These are phyloP conservation scores for Thermothielavioides terrestris DNA, from an alignment of 495 filamentous ascomycete species.

Conservation along the genomic window DNA sequence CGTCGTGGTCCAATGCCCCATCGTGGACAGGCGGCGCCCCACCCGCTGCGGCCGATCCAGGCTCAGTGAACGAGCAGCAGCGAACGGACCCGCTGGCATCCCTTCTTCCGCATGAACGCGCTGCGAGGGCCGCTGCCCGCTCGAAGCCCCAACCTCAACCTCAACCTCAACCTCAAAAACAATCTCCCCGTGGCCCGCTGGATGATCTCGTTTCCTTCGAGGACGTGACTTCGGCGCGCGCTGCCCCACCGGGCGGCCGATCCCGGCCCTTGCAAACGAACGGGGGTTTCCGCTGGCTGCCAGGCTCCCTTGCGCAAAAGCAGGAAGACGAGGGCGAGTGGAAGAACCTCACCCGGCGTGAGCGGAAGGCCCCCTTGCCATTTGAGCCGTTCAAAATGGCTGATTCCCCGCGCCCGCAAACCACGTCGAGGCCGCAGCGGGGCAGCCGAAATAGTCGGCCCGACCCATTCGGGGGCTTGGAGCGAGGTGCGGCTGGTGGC, in stretches of 20 bases:
- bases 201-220: not conserved
- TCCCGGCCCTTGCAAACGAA: not conserved
- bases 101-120: conserved; percentile 20
- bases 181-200: too few species aligned
- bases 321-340: not conserved
- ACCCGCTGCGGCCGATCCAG: not conserved
- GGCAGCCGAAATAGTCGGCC: not conserved
- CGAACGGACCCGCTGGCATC: not conserved
- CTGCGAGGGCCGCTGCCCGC: conserved; percentile 1
- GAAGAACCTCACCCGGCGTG: conserved; percentile 3
- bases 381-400: not conserved
- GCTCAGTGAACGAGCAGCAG: not conserved
- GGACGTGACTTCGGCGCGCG: not conserved
- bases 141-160: not conserved
- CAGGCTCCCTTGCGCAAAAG: not conserved
- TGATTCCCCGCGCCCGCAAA: too few species aligned
- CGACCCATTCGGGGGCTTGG: not conserved
- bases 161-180: too few species aligned
- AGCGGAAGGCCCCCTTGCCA: not conserved
- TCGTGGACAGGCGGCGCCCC: not conserved
- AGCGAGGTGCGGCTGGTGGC: not conserved
- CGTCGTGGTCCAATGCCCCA: not conserved
- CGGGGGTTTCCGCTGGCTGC: not conserved
- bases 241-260: not conserved
- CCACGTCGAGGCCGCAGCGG: not conserved